Evolutionary conservation across 2,329 filamentous ascomycete species (phyloP).

Genomic region (Colletotrichum tofieldiae): DNA sequence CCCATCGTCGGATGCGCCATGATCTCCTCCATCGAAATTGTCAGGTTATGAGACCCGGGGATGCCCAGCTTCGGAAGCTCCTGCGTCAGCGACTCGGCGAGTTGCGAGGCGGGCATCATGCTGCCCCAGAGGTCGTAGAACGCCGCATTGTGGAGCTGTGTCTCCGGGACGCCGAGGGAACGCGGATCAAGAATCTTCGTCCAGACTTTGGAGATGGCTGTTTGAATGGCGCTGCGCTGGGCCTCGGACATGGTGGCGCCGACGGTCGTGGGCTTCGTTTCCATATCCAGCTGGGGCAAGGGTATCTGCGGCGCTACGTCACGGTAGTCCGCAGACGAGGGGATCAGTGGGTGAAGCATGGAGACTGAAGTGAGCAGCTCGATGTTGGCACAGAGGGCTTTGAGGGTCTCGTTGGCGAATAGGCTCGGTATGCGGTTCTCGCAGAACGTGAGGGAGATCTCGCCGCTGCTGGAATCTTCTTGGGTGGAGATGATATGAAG

Average conservation of each 20-base stretch:
- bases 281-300: conserved; percentile 50
- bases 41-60: conserved; percentile 56
- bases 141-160: conserved; percentile 60
- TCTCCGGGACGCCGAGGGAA: conserved; percentile 56
- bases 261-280: conserved; percentile 46
- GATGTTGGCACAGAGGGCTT: conserved; percentile 62
- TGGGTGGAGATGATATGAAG: conserved; percentile 61
- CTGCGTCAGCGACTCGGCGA: conserved; percentile 62
- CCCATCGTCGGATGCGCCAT: conserved; percentile 66
- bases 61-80: conserved; percentile 57
- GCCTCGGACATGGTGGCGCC: conserved; percentile 54
- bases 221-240: conserved; percentile 59
- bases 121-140: conserved; percentile 69
- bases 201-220: conserved; percentile 62
- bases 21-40: conserved; percentile 64
- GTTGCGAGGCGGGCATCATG: conserved; percentile 63
- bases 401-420: conserved; percentile 62
- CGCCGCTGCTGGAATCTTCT: conserved; percentile 54
- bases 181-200: conserved; percentile 59
- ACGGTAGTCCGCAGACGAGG: conserved; percentile 60
- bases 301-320: conserved; percentile 59
- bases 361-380: conserved; percentile 62
- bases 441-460: conserved; percentile 63
- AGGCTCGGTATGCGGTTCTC: conserved; percentile 58
- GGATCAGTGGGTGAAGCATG: conserved; percentile 62